These are phyloP conservation scores for Eruca vesicaria DNA, from an alignment of 441 rosid genomes.

Conservation along the genomic window DNA sequence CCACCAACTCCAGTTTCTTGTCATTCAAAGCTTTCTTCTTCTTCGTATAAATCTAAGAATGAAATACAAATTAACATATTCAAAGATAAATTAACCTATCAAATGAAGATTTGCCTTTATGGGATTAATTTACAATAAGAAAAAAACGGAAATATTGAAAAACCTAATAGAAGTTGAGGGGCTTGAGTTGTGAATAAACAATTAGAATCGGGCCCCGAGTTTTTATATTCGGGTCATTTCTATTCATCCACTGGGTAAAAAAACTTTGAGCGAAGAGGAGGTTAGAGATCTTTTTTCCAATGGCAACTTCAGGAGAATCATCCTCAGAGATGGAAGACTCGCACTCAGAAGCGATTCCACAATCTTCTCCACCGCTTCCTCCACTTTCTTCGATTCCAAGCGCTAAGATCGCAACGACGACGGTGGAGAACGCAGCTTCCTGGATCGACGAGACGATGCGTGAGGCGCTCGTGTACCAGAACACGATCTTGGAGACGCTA, in stretches of 20 bases:
- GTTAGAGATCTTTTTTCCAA: slow-evolving; percentile 20
- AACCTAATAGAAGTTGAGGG: background rate
- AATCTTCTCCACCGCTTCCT: background rate
- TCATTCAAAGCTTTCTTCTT: too few relatives aligned
- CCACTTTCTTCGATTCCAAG: slow-evolving; percentile 11
- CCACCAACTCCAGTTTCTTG: too few relatives aligned
- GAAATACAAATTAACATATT: too few relatives aligned
- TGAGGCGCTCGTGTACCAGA: slow-evolving; percentile 56
- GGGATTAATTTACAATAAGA: too few relatives aligned
- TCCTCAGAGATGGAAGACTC: slow-evolving; percentile 35
- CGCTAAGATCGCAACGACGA: slow-evolving; percentile 35
- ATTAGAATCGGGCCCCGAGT: slow-evolving; percentile 19
- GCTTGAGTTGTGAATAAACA: background rate
- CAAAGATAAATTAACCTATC: background rate
- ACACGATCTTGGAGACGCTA: slow-evolving; percentile 41
- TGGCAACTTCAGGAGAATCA: slow-evolving; percentile 51
- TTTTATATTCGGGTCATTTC: slow-evolving; percentile 19
- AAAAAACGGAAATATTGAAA: background rate
- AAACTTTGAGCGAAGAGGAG: slow-evolving; percentile 1
- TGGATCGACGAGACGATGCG: slow-evolving; percentile 69
- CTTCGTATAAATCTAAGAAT: too few relatives aligned
- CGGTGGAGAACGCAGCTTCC: slow-evolving; percentile 51
- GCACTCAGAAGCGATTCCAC: background rate
- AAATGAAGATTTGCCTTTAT: background rate
- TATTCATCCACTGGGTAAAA: background rate